Conservation (phyloP, 1,284 basidiomycete genomes). For the Moniliella sp. region DNA sequence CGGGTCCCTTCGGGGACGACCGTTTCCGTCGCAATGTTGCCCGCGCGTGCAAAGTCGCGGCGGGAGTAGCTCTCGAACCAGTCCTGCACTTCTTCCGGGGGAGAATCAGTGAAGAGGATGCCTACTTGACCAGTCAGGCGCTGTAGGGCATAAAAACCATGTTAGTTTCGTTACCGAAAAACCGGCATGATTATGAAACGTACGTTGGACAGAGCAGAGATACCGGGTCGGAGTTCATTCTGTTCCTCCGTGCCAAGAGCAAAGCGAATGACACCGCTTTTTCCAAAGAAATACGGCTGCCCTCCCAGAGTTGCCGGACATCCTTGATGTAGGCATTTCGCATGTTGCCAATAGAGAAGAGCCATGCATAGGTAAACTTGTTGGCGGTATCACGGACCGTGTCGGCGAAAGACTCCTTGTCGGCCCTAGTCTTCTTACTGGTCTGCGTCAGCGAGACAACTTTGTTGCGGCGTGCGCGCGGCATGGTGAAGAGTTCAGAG, state of each 20-base stretch:
- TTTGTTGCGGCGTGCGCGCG: conserved; percentile 34
- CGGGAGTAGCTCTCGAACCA: conserved; percentile 83
- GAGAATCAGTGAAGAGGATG: conserved; percentile 73
- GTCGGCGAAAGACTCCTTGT: conserved; percentile 62
- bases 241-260: conserved; percentile 71
- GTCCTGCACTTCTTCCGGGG: conserved; percentile 64
- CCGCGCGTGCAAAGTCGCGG: conserved; percentile 76
- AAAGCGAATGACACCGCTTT: conserved; percentile 82
- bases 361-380: conserved; percentile 80
- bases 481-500: no score
- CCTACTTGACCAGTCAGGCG: conserved; percentile 81
- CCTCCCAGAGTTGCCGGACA: conserved; percentile 77
- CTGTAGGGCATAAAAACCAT: conserved; percentile 41
- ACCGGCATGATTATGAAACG: no score
- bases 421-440: conserved; percentile 39
- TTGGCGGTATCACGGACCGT: conserved; percentile 44
- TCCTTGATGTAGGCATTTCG: conserved; percentile 82
- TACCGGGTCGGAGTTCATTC: conserved; percentile 60
- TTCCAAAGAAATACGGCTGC: conserved; percentile 60
- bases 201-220: conserved; percentile 59
- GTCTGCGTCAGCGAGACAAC: conserved; percentile 41
- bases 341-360: conserved; percentile 84
- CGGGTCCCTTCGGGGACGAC: no score
- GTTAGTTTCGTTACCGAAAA: no score
- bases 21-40: conserved; percentile 51